Conservation (phyloP, 257 asterid species). For the Nicotiana undulata region DNA sequence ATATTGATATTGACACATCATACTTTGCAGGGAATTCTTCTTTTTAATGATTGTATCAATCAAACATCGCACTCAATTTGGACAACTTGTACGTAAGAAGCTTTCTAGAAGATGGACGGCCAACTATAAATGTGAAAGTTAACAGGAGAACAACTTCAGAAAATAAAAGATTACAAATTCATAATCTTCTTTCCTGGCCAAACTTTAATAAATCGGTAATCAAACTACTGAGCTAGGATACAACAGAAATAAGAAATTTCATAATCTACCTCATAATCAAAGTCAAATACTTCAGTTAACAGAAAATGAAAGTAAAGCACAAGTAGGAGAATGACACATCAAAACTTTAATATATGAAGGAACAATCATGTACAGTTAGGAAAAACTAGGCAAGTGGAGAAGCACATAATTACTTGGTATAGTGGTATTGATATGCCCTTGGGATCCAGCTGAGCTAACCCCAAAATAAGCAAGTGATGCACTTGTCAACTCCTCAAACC, state of each 20-base stretch:
- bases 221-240: neutral
- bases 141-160: neutral
- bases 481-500: slow-evolving; percentile 74
- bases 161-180: neutral
- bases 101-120: neutral
- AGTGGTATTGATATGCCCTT: slow-evolving; percentile 37
- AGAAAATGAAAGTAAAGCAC: neutral
- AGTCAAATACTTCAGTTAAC: neutral
- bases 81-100: neutral
- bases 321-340: neutral
- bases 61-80: neutral
- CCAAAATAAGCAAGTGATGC: slow-evolving; percentile 72
- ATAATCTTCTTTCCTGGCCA: neutral
- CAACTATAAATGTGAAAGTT: neutral
- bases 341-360: neutral
- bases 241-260: neutral
- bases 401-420: slow-evolving; percentile 55
- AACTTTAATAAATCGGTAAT: neutral
- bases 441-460: slow-evolving; percentile 58
- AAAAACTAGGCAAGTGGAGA: neutral
- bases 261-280: neutral
- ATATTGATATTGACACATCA: neutral
- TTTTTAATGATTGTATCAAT: neutral
- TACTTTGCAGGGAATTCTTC: neutral
- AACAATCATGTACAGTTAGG: neutral